Evolutionary conservation across 768 basidiomycete species (phyloP).

Genomic region (Suillus decipiens): DNA sequence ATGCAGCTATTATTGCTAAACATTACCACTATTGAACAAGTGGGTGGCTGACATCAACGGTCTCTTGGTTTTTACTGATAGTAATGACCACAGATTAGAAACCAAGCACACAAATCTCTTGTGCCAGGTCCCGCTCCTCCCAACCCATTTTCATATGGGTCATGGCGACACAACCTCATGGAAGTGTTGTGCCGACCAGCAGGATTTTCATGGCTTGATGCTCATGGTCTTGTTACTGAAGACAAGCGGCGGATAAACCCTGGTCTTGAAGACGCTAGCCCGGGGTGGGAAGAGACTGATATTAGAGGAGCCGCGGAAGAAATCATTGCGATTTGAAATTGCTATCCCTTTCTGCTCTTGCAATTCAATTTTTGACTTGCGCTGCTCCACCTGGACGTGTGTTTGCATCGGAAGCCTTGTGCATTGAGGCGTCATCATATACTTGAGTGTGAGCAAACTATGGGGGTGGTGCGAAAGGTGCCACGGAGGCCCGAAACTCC

Average conservation of each 20-base stretch:
- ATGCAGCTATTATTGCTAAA: constrained; percentile 77
- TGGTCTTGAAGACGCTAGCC: constrained; percentile 42
- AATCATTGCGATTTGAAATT: background rate
- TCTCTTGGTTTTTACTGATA: constrained; percentile 14
- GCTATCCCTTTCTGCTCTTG: background rate
- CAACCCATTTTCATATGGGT: constrained; percentile 87
- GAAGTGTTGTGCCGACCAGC: constrained; percentile 80
- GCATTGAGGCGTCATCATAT: background rate
- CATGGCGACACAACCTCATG: constrained; percentile 70
- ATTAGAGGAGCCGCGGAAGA: constrained; percentile 15
- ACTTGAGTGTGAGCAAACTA: background rate
- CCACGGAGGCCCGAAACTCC: background rate
- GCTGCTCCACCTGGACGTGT: background rate
- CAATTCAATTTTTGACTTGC: constrained; percentile 7
- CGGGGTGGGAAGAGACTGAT: constrained; percentile 28
- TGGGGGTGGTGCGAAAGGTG: background rate
- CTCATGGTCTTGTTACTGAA: constrained; percentile 57
- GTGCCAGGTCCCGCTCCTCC: constrained; percentile 64
- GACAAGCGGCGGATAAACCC: constrained; percentile 80
- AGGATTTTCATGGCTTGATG: constrained; percentile 80
- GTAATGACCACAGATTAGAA: constrained; percentile 65
- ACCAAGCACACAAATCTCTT: constrained; percentile 76
- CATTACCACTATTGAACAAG: constrained; percentile 96
- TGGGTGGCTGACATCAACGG: constrained; percentile 37
- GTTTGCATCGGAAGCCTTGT: background rate